Base-by-base conservation (phyloP, 2,329 filamentous ascomycete species). In the Berkeleyomyces basicola region DNA sequence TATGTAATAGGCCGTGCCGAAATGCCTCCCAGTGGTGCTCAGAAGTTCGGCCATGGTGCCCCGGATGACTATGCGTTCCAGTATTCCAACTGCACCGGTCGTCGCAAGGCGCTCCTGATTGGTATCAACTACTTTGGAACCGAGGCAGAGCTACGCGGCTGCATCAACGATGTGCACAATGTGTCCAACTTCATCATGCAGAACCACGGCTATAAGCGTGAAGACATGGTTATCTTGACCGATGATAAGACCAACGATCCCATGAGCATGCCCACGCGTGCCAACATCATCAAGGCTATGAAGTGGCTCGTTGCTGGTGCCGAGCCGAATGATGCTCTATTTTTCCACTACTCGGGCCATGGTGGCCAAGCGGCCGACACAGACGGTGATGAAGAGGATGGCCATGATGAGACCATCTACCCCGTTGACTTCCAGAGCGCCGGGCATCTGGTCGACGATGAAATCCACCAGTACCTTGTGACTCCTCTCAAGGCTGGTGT, bases 121-220 rank as follows among this genome's bases (percentile, higher is more conserved):
- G 87, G 87, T 61, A 88, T 90, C 77, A 90, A 90, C 77, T 90
- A 90, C 76, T 86, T 89, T 68, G 82, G 83, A 61, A 84, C 87
- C 70, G 74, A 83, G 31, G 86, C 82, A 58, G 84, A 88, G 76
- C 79, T 90, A 61, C 78, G 83, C 65, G 87, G 87, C 51, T 90
- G 87, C 73, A 88, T 90, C 78, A 90, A 90, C 73, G 87, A 90
- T 71, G 85, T 87, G 42, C 83, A 85, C 74, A 90, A 90, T 71
- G 81, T 90, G 73, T 88, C 85, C 40, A 74, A 75, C 62, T 90
- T 88, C 72, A 74, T 90, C 65, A 83, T 84, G 67, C 78, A 84
- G 71, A 77, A 78, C 65, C 85, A 87, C 69, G 78, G 80, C 59
- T 90, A 90, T 74, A 85, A 83, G 77, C 77, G 84, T 65, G 86